These are phyloP conservation scores for Ophiostoma perfectum DNA, from an alignment of 2,329 filamentous ascomycete genomes.

Conservation along the genomic window DNA sequence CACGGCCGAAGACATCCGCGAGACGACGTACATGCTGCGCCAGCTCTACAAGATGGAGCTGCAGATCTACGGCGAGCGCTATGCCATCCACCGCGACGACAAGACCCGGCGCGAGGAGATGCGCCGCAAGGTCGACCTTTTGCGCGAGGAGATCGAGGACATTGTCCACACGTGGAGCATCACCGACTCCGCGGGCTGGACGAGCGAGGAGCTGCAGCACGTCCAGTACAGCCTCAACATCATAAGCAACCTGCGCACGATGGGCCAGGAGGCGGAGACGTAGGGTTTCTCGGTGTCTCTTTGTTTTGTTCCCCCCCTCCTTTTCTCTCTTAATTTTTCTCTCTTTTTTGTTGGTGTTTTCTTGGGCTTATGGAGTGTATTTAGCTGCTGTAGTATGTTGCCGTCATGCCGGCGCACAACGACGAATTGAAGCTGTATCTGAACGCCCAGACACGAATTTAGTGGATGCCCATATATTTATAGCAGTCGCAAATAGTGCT, in stretches of 20 bases:
- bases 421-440: neutral
- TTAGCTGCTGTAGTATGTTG: neutral
- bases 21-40: constrained; percentile 23
- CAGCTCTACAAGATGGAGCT: constrained; percentile 25
- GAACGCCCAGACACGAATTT: neutral
- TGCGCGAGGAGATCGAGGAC: constrained; percentile 22
- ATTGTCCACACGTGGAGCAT: constrained; percentile 16
- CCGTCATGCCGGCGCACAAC: no score
- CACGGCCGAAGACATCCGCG: constrained; percentile 21
- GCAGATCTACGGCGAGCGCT: constrained; percentile 20
- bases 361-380: neutral
- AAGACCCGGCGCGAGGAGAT: neutral
- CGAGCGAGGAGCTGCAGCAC: constrained; percentile 16
- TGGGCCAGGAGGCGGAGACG: neutral
- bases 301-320: neutral
- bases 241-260: constrained; percentile 8
- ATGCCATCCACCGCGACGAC: constrained; percentile 18
- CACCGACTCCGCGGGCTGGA: constrained; percentile 16
- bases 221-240: constrained; percentile 17
- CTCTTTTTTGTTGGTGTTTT: neutral
- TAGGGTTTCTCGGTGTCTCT: neutral
- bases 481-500: neutral
- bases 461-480: constrained; percentile 1
- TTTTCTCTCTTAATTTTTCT: neutral
- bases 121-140: constrained; percentile 20